Base-by-base conservation (phyloP, 192 early-diverging fungal genomes). In the Rhizoclosmatium globosum region DNA sequence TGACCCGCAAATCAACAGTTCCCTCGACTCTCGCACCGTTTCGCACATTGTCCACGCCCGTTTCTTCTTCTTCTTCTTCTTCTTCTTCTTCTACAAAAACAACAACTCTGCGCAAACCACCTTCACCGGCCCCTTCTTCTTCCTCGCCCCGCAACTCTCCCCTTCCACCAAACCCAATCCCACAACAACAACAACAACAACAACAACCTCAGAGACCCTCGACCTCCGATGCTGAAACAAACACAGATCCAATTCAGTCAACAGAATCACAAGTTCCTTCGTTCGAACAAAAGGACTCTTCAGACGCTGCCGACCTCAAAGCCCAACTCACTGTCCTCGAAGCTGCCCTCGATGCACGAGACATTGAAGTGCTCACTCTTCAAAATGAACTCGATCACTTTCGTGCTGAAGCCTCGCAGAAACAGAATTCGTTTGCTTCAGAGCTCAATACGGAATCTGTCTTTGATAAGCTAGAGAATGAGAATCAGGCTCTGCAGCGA, bases 391-490 rank as follows among this genome's bases (percentile, higher is more conserved):
- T 45, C 31, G 73, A 50, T 38, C 39, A 60, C n/a, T 9, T 45
- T n/a, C n/a, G n/a, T 19, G 59, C 57, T 13, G 15, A 58, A 11
- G 44, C 50, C 11, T 41, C 61, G 43, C n/a, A 7, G 7, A 31
- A 42, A 2, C n/a, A 74, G 19, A 43, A 19, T 7, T 74, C 73
- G 2, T 74, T 74, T 46, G 73, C 73, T 15, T 43, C 19, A 38
- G 73, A 74, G 73, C 73, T 74, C 59, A 74, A 74, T 44, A 42
- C 73, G 1, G 59, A 74, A 42, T 64, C 73, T 64, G 73, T 74
- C 45, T 74, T 64, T 44, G 44, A 31, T 1, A 74, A 60, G 41
- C 57, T 74, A 13, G 59, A 74, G 44, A 57, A 39, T 45, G 73
- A 74, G 45, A 74, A 74, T 42, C 59, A 41, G 11, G 42, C 73